These are phyloP conservation scores for Tardiomyces digboiensis DNA, from an alignment of 1,139 yeast species.

Conservation along the genomic window DNA sequence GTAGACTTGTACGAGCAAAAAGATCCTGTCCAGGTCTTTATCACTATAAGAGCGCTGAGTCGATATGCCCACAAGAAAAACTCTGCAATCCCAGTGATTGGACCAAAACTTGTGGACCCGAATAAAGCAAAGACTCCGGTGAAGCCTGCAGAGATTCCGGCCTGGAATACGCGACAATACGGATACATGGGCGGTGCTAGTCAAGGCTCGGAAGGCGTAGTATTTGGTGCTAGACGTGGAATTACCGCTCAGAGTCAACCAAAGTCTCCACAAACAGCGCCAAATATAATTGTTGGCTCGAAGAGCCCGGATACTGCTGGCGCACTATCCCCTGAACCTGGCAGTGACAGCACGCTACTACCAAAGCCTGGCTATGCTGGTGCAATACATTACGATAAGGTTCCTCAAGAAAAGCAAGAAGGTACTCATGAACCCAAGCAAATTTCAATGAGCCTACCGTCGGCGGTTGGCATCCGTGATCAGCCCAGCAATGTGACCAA, in stretches of 20 bases:
- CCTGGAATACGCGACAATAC: slow-evolving; percentile 50
- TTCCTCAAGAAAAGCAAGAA: too few species aligned
- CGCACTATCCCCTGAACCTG: too few species aligned
- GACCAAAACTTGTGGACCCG: slow-evolving; percentile 39
- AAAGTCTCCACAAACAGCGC: background rate
- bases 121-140: slow-evolving; percentile 22
- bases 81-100: slow-evolving; percentile 38
- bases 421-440: too few species aligned
- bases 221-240: background rate
- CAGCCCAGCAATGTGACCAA: too few species aligned
- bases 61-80: slow-evolving; percentile 45
- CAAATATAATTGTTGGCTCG: background rate
- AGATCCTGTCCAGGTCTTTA: slow-evolving; percentile 72
- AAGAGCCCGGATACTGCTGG: background rate
- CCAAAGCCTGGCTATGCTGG: too few species aligned
- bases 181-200: slow-evolving; percentile 50
- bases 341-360: too few species aligned
- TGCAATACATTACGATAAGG: too few species aligned
- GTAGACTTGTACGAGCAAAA: slow-evolving; percentile 64
- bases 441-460: too few species aligned
- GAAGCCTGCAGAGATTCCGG: slow-evolving; percentile 30
- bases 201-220: slow-evolving; percentile 20
- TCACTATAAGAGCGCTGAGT: slow-evolving; percentile 65
- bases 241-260: background rate
- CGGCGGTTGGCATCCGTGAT: background rate